Percentiles rank a stretch among this genome's conserved stretches.
Conservation (phyloP, 306 rosid genomes). For the Trifolium repens region DNA sequence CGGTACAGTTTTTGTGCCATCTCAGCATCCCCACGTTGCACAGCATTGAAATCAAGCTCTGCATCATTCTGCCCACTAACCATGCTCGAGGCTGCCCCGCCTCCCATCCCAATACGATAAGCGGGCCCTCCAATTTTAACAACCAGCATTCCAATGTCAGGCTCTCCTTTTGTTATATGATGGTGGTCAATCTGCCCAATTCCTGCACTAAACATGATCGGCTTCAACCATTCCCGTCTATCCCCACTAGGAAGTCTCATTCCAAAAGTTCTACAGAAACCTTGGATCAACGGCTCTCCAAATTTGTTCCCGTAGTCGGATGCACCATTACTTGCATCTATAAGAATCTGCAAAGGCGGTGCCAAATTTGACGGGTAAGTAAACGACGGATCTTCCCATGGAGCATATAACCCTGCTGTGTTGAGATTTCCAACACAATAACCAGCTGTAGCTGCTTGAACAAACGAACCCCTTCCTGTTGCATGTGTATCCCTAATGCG, state of each 20-base stretch:
- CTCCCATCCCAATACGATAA: constrained; percentile 95
- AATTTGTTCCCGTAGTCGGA: constrained; percentile 96
- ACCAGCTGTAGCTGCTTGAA: constrained; percentile 92
- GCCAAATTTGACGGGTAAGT: constrained; percentile 86
- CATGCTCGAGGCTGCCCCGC: constrained; percentile 98
- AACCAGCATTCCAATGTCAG: constrained; percentile 86
- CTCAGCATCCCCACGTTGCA: constrained; percentile 97
- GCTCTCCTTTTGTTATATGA: constrained; percentile 84
- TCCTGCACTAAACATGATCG: constrained; percentile 94
- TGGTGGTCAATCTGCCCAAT: constrained; percentile 87
- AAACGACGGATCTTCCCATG: constrained; percentile 91
- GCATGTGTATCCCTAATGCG: constrained; percentile 97
- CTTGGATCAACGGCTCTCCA: constrained; percentile 98
- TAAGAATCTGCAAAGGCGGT: constrained; percentile 80
- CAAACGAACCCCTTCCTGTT: constrained; percentile 90
- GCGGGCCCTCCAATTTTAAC: constrained; percentile 98
- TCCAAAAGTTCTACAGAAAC: constrained; percentile 91
- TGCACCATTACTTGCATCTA: constrained; percentile 90
- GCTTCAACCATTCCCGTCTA: constrained; percentile 97
- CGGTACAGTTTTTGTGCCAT: constrained; percentile 94
- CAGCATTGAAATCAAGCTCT: constrained; percentile 95
- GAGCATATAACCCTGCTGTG: constrained; percentile 70
- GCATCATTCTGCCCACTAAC: constrained; percentile 96
- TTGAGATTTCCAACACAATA: constrained; percentile 95
- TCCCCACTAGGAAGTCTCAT: constrained; percentile 94